These are phyloP conservation scores for Acer yangbiense DNA, from an alignment of 345 rosid species.

Conservation along the genomic window DNA sequence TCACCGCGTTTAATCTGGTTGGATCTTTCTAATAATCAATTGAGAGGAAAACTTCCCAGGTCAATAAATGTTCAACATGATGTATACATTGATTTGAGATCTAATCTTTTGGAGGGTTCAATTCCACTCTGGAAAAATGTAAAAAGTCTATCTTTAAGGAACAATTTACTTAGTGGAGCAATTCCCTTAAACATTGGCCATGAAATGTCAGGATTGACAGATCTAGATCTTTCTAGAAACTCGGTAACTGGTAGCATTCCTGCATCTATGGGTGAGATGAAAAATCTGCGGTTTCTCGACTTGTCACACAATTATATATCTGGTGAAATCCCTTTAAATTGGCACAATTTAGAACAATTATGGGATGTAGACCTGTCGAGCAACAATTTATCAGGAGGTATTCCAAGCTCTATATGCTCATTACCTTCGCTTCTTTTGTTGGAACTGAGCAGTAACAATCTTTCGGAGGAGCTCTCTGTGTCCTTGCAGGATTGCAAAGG, in stretches of 20 bases:
- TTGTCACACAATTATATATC: conserved; percentile 28
- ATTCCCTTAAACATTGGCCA: conserved; percentile 8
- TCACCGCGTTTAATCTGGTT: too few relatives aligned
- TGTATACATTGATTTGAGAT: not conserved
- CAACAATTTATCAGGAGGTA: conserved; percentile 30
- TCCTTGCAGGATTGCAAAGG: conserved; percentile 13
- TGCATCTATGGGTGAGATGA: conserved; percentile 13
- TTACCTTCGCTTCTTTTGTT: not conserved
- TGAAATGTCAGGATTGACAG: not conserved
- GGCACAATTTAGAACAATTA: not conserved
- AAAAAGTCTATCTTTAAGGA: not conserved
- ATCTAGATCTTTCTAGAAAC: conserved; percentile 29
- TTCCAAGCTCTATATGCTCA: conserved; percentile 15
- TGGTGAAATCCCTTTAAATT: conserved; percentile 11
- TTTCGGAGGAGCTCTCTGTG: conserved; percentile 15
- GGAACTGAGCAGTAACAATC: conserved; percentile 10
- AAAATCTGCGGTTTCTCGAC: not conserved
- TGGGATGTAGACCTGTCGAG: conserved; percentile 9
- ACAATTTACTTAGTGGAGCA: conserved; percentile 21
- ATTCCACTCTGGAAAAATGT: conserved; percentile 23
- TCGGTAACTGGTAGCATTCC: conserved; percentile 28
- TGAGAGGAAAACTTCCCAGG: too few relatives aligned
- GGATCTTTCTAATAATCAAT: too few relatives aligned
- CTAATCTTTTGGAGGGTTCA: conserved; percentile 19
- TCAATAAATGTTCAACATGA: too few relatives aligned